These are phyloP conservation scores for Cocos nucifera DNA, from an alignment of 176 grass and related monocot genomes.

Conservation along the genomic window DNA sequence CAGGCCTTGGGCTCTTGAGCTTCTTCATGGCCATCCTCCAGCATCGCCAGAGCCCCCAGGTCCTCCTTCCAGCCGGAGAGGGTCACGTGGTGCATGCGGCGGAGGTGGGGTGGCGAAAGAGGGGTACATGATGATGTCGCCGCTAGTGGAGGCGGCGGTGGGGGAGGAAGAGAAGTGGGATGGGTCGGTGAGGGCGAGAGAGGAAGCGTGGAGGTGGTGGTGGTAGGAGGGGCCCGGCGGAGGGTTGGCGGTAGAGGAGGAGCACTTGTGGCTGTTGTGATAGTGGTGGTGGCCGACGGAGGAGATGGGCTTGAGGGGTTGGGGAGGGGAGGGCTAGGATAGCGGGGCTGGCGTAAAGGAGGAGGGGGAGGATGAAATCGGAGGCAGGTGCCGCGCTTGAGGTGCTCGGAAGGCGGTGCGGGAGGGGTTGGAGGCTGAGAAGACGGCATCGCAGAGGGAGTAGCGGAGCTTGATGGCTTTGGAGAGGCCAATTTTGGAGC, in stretches of 20 bases:
- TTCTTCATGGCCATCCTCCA: slow-evolving; percentile 69
- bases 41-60: slow-evolving; percentile 40
- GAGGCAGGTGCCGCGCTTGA: slow-evolving; percentile 71
- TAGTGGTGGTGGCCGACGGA: slow-evolving; percentile 16
- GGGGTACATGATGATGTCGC: slow-evolving; percentile 20
- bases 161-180: slow-evolving; percentile 16
- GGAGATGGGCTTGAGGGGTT: slow-evolving; percentile 25
- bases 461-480: slow-evolving; percentile 41
- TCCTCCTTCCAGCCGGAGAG: slow-evolving; percentile 51
- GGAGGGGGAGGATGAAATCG: slow-evolving; percentile 44
- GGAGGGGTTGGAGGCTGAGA: slow-evolving; percentile 65
- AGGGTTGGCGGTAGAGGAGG: not conserved
- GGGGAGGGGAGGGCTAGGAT: too few relatives aligned
- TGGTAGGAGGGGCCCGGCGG: not conserved
- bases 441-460: slow-evolving; percentile 38
- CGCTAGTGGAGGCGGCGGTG: slow-evolving; percentile 23
- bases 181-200: slow-evolving; percentile 21
- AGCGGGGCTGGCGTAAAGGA: slow-evolving; percentile 27
- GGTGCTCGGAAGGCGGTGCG: slow-evolving; percentile 74
- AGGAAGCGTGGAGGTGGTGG: not conserved
- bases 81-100: slow-evolving; percentile 11
- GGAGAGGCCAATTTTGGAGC: slow-evolving; percentile 34
- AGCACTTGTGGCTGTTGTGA: not conserved
- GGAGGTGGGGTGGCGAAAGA: not conserved
- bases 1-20: slow-evolving; percentile 48